Conservation (phyloP, 2,329 filamentous ascomycete species). For the Ceratocystiopsis minuta region DNA sequence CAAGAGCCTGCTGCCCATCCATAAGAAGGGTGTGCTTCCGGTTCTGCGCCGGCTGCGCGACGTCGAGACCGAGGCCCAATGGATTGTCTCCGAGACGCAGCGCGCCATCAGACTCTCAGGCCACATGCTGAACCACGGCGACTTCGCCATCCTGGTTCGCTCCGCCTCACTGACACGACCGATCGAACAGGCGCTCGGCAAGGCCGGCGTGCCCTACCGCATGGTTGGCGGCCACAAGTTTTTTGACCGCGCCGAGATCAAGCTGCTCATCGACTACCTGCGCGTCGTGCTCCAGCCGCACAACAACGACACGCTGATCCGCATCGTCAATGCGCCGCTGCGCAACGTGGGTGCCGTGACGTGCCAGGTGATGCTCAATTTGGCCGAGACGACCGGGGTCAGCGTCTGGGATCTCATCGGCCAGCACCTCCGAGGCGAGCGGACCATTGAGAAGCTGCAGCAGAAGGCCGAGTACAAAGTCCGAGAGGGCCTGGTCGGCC, state of each 20-base stretch:
- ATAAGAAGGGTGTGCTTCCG: conserved; percentile 60
- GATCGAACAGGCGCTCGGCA: conserved; percentile 70
- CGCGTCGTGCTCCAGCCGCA: conserved; percentile 68
- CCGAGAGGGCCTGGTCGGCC: neutral
- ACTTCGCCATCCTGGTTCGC: conserved; percentile 75
- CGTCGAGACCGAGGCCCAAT: conserved; percentile 58
- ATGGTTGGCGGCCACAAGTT: conserved; percentile 89
- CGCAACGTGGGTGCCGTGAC: conserved; percentile 68
- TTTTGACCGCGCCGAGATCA: conserved; percentile 81
- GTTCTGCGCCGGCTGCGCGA: conserved; percentile 60
- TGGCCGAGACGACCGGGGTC: conserved; percentile 51
- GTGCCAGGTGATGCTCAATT: conserved; percentile 53
- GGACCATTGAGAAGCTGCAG: conserved; percentile 29
- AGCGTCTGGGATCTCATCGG: conserved; percentile 60
- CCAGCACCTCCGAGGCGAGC: conserved; percentile 33
- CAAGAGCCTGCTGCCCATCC: conserved; percentile 64
- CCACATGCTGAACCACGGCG: conserved; percentile 50
- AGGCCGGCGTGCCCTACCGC: conserved; percentile 66
- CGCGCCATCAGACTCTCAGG: conserved; percentile 55
- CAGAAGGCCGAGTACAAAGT: neutral
- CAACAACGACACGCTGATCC: conserved; percentile 69
- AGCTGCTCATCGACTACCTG: conserved; percentile 73
- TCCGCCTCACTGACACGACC: conserved; percentile 67
- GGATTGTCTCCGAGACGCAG: conserved; percentile 74
- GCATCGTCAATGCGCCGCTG: conserved; percentile 70